These are phyloP conservation scores for Quercus gilva DNA, from an alignment of 306 rosid species.

Conservation along the genomic window DNA sequence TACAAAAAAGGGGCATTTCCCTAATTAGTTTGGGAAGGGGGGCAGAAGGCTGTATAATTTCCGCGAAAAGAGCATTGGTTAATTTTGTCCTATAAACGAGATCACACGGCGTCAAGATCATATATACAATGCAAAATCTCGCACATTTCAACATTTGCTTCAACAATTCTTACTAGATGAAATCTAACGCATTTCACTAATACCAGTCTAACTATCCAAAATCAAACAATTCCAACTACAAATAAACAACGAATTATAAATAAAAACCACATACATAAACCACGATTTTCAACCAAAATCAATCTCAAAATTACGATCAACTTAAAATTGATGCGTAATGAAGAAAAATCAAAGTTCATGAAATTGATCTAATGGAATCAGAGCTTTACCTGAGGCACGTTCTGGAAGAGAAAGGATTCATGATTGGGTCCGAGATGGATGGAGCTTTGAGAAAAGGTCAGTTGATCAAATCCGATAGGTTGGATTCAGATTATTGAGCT, in stretches of 20 bases:
- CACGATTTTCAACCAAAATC: not conserved
- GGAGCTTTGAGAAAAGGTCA: slow-evolving; percentile 38
- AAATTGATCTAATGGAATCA: slow-evolving; percentile 33
- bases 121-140: not conserved
- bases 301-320: not conserved
- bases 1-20: no score
- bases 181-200: slow-evolving; percentile 9
- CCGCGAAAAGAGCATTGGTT: no score
- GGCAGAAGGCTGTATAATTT: no score
- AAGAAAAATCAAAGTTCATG: not conserved
- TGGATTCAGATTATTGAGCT: slow-evolving; percentile 5
- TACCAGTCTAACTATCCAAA: slow-evolving; percentile 3
- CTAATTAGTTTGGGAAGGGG: no score
- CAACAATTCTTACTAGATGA: not conserved
- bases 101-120: not conserved
- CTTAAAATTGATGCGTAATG: no score
- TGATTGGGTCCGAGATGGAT: slow-evolving; percentile 42
- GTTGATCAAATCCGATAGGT: slow-evolving; percentile 40
- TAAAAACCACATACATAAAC: not conserved
- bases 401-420: slow-evolving; percentile 97
- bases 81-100: not conserved
- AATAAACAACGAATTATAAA: no score
- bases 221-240: no score
- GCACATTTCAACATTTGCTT: slow-evolving; percentile 19
- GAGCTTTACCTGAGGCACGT: slow-evolving; percentile 83